Base-by-base conservation (phyloP, 164 flowering plant species). In the Saururus chinensis region DNA sequence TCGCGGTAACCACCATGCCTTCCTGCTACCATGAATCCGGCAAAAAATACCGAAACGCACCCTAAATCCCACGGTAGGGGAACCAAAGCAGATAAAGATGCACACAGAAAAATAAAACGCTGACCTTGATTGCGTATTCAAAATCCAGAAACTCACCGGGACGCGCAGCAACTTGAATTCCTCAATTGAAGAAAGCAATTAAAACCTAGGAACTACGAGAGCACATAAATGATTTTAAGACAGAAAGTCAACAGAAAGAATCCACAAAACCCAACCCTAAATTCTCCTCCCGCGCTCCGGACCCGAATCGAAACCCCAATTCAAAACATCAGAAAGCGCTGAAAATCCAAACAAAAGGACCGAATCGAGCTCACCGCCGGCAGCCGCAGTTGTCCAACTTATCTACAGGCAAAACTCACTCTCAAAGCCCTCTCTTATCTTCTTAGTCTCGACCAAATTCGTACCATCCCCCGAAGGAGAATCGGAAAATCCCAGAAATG, bases 1-100 rank as follows among this genome's bases (percentile, higher is more conserved):
- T 84, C 88, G 51, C 74, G 80, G 62, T 73, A 80, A 49, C 79
- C 79, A 48, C 82, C 89, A 76, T 77, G 77, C 49, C 86, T 81
- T 74, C 95, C 92, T 53, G 88, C 85, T 24, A 92, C 97, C 97
- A 90, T 90, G 26, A 61, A 76, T 40, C 58, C 53, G 59, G 51
- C 45, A 41, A 53, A 26, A 4, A 60, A 24, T 45, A 45, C 49
- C 14, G 49, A 24, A 23, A 55, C 3, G 57, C 57, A 45, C 2
- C 49, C 17, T 30, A 30, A 30, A 30, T 30, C 37, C 37, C 37
- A 30, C 37, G 6, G 37, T 30, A 30, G 37, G 37, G 49, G 17
- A 12, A 12, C 13, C 49, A 45, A 45, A 45, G 14, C 7, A 12
- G 17, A 45, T 12, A 17, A 45, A 45, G 17, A 45, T 17, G 49